Evolutionary conservation across 2,329 filamentous ascomycete genomes (phyloP), one percentile per base, ranked within the genome.

Genomic region (Leptographium wingfieldii): DNA sequence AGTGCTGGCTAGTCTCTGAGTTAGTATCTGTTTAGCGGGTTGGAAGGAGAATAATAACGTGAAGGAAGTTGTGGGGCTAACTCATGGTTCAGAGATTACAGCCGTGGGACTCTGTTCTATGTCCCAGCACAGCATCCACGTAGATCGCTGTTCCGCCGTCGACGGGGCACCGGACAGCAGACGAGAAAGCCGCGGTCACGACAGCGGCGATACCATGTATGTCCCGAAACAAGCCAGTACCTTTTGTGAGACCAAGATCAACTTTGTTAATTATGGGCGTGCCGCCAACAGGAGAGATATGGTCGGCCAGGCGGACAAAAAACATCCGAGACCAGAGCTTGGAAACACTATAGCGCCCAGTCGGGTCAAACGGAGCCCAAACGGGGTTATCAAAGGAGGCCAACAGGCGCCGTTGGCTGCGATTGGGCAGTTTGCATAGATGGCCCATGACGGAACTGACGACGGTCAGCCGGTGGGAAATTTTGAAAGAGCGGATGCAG

Each of bases 261-360:
- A 61, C 59, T 35, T 61, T 54, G 59, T 55, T 57, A 54, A 63
- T 57, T 2, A 61, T 49, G 25, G 40, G 51, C 25, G 25, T 16
- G 29, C 29, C 29, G 3, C 7, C 7, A 4, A 27, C 25, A 29
- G 49, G 49, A 6, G 52, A 6, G n/a, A 60, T 35, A 5, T 22
- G 29, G n/a, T 49, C 60, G n/a, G 55, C 22, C 25, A 62, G 59
- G 55, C 55, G 19, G 7, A 60, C 38, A 33, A 64, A 35, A 11
- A 58, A 60, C 33, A 74, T 64, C 29, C 71, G 69, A 2, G 65
- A 64, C 0, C 75, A 64, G 0, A 69, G 66, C 59, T 75, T 75
- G 25, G 63, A 63, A 10, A 38, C 53, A 12, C 59, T 43, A 49
- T 60, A 62, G 10, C 40, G 59, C 29, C 59, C 62, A 3, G 31